Evolutionary conservation across 257 asterid genomes (phyloP).

Genomic region (Mitragyna speciosa): DNA sequence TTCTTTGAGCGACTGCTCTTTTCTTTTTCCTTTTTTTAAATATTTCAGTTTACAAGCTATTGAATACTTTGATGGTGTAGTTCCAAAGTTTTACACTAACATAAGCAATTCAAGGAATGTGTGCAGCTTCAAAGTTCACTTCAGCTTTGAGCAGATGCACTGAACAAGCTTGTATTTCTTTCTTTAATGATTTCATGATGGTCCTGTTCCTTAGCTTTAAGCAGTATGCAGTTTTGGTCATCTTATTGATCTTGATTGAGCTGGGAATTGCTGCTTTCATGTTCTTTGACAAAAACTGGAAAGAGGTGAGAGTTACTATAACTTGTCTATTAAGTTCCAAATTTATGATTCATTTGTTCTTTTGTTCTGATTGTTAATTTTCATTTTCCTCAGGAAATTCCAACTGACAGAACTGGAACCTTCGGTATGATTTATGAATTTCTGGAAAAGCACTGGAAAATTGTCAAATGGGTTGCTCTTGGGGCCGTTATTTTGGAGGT

Average conservation of each 20-base stretch:
- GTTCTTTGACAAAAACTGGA: conserved; percentile 93
- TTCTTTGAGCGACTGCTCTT: too few relatives aligned
- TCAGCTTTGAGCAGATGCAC: not conserved
- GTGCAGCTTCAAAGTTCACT: not conserved
- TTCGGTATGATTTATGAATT: conserved; percentile 61
- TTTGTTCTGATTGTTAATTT: conserved; percentile 17
- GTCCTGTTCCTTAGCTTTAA: conserved; percentile 62
- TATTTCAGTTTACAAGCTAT: not conserved
- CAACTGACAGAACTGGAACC: conserved; percentile 60
- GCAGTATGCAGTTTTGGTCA: conserved; percentile 74
- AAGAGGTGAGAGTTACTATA: conserved; percentile 51
- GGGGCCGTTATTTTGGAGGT: conserved; percentile 79
- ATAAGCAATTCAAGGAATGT: not conserved
- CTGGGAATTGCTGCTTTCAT: conserved; percentile 81
- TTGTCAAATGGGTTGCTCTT: conserved; percentile 79
- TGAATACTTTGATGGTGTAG: too few relatives aligned
- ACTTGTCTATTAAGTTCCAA: conserved; percentile 16
- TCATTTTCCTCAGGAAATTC: conserved; percentile 54
- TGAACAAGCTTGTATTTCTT: not conserved
- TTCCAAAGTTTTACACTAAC: not conserved
- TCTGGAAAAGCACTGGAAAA: conserved; percentile 69
- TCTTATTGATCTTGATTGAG: conserved; percentile 80
- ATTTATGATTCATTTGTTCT: not conserved
- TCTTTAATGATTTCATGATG: conserved; percentile 11
- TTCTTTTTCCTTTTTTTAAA: too few relatives aligned